Evolutionary conservation across 495 filamentous ascomycete genomes (phyloP), one percentile per base, ranked within the genome.

Genomic region (Talaromyces liani): DNA sequence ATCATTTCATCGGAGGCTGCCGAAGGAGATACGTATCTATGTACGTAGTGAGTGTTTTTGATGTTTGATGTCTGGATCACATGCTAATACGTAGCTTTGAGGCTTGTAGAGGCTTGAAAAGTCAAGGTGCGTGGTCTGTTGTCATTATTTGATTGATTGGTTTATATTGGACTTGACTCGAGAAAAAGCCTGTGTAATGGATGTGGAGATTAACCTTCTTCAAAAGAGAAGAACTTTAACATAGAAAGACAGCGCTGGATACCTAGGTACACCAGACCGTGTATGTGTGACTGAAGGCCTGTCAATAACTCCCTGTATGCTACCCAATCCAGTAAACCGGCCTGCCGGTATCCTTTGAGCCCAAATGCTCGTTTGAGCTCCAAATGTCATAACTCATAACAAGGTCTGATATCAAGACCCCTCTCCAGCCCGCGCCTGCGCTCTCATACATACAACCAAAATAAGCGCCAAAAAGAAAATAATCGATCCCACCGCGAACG

Each of bases 401-500:
- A 22, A 56, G 10, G 2, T 25, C 22, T 24, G 27, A 56, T 16
- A 22, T 60, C 57, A 60, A 36, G 57, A 34, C 4, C 9, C 20
- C 20, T 56, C 53, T 5, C 4, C 10, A 25, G 27, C 18, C n/a
- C 10, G 57, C 31, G 20, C 22, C 34, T 45, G 22, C 36, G 36
- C 36, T 61, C 22, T 27, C 9, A 62, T 62, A 41, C 22, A 51
- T 6, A 54, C 9, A 22, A 62, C n/a, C 2, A 18, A 47, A 4
- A 51, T 27, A 24, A 62, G 29, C 8, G 27, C 20, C 41, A 62
- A 20, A 25, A 62, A 9, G 16, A 62, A 33, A 33, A 62, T 18
- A 4, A 53, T 10, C 22, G 60, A 62, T 4, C 41, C 47, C 18
- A 34, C 24, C 8, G 47, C 47, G 39, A 53, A 76, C 8, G 74